Base-by-base conservation (phyloP, 805 yeast species). In the Yarrowia hollandica region DNA sequence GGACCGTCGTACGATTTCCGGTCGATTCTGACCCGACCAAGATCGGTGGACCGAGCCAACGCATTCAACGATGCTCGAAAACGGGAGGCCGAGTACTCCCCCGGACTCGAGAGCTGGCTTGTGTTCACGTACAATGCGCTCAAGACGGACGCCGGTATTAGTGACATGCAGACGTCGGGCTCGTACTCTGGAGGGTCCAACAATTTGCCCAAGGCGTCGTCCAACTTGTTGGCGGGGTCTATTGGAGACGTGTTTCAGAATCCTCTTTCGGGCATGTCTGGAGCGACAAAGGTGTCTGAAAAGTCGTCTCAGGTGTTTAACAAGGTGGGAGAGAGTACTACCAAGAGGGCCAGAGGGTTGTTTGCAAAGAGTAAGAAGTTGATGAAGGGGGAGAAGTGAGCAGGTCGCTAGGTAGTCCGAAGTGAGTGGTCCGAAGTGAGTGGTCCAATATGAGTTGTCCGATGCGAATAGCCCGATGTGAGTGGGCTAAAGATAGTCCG, bases 31-130 rank as follows among this genome's bases (percentile, higher is more conserved):
- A 60, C 67, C 23, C 64, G 65, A 12, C 64, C 66, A 9, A 48
- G 66, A 1, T 60, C 69, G 11, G 68, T 63, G 21, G 69, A 69
- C 28, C 66, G 74, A 1, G 60, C 63, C 15, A 61, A 60, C 38
- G 67, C 67, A 28, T 67, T 72, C 41, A 61, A 68, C 18, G 62
- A 60, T 10, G 66, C 72, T 14, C 63, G 72, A 9, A 52, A 58
- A n/a, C 63, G 68, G 7, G 74, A 72, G 60, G 63, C 64, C 12
- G 73, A 68, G 48, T 72, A 69, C 60, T 61, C 66, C 0, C 64
- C 75, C 1, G 74, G 74, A 10, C 64, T 72, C 21, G 64, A 64
- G 28, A 65, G 68, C 14, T 72, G 75, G 75, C 67, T 66, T 10
- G 42, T 59, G n/a, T 39, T 55, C 50, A 55, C 59, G 1, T 55